phyloP scores from a whole-genome alignment of 352 stramenopile species.

The Chloridella minuta region DNA sequence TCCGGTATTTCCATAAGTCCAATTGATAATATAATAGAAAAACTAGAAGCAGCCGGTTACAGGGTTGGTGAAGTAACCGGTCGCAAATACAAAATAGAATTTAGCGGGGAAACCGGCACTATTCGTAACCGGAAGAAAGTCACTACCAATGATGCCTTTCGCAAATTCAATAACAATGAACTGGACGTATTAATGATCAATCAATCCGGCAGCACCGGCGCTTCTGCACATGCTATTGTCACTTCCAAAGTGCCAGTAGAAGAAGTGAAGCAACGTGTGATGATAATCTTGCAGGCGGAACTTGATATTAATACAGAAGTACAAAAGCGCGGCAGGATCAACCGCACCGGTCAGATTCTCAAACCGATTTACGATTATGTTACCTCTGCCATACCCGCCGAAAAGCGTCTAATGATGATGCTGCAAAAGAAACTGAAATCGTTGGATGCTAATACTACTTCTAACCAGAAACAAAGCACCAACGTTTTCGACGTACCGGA shows the following conservation, averaged over 20 bases:
- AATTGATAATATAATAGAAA: neutral
- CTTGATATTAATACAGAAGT: constrained; percentile 11
- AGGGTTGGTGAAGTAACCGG: neutral
- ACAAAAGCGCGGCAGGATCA: neutral
- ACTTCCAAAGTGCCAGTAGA: neutral
- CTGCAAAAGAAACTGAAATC: neutral
- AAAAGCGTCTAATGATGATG: neutral
- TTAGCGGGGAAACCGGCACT: neutral
- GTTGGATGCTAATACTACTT: neutral
- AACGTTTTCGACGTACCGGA: neutral
- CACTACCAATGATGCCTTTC: neutral
- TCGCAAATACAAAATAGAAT: neutral
- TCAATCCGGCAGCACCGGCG: neutral
- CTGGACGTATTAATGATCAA: neutral
- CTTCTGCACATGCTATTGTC: neutral
- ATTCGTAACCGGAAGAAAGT: neutral
- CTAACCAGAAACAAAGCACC: neutral
- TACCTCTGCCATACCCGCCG: neutral
- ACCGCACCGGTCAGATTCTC: neutral
- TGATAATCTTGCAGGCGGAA: neutral
- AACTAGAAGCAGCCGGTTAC: neutral
- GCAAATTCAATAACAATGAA: neutral
- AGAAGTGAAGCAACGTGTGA: neutral
- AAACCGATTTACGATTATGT: constrained; percentile 9
- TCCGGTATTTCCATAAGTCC: neutral